Percentiles rank a stretch among this genome's conserved stretches.
phyloP scores from a whole-genome alignment of 2,329 filamentous ascomycete genomes.

The Lomentospora prolificans region DNA sequence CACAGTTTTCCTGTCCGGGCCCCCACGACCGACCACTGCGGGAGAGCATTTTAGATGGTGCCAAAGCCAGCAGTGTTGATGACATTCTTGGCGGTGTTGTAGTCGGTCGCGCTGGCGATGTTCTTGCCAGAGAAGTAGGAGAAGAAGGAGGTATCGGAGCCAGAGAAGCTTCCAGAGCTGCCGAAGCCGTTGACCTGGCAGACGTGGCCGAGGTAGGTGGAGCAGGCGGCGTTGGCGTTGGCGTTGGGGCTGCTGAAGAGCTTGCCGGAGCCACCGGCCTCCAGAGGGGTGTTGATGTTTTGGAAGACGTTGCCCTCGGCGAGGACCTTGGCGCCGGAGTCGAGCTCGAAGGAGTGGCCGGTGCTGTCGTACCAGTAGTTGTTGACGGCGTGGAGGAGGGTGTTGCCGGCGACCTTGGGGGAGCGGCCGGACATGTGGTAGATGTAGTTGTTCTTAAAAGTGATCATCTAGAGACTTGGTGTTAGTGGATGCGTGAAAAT shows the following conservation, averaged over 20 bases:
- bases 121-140: constrained; percentile 41
- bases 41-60: constrained; percentile 27
- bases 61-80: constrained; percentile 35
- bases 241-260: constrained; percentile 23
- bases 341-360: constrained; percentile 49
- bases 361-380: constrained; percentile 49
- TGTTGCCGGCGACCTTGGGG: constrained; percentile 47
- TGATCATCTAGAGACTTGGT: constrained; percentile 26
- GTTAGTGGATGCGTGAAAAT: background rate
- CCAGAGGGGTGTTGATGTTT: constrained; percentile 34
- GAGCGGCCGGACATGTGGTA: constrained; percentile 46
- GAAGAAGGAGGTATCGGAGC: constrained; percentile 37
- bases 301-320: constrained; percentile 51
- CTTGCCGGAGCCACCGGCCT: constrained; percentile 21
- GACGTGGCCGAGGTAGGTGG: constrained; percentile 32
- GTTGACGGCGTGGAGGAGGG: constrained; percentile 49
- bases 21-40: too few relatives aligned
- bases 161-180: constrained; percentile 26
- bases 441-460: constrained; percentile 51
- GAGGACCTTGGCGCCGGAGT: constrained; percentile 32
- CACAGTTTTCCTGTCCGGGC: too few relatives aligned
- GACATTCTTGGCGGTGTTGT: constrained; percentile 25
- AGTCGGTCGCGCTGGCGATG: constrained; percentile 31
- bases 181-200: constrained; percentile 42
- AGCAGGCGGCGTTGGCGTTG: constrained; percentile 30